Evolutionary conservation across 805 yeast genomes (phyloP), one percentile per base, ranked within the genome.

Genomic region (Hanseniaspora lindneri): DNA sequence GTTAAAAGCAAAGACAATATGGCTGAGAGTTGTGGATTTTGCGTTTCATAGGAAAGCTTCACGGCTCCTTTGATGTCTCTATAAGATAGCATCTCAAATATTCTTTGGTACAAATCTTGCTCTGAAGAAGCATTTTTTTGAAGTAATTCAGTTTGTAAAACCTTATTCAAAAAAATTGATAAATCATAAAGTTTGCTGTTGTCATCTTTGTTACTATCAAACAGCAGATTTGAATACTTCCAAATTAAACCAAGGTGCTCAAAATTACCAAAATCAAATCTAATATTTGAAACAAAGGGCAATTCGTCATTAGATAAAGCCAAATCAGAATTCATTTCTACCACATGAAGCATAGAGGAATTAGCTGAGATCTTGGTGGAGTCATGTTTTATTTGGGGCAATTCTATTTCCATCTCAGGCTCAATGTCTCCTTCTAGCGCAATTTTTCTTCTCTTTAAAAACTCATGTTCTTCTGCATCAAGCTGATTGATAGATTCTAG

Each of bases 1-100:
- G 29, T 14, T 6, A 17, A 14, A 3, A 44, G 10, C 11, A 39
- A 14, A 2, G 49, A 39, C 8, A 44, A 16, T 7, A 44, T n/a
- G 17, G 39, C 28, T 20, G 43, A 34, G 1, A 44, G 16, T 16
- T 44, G 43, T 7, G 32, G 29, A 11, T n/a, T 37, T 14, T 29
- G 19, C 2, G 30, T 16, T 19, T 29, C 13, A 20, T 21, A 24
- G n/a, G 49, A 33, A 14, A 27, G 20, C 16, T 39, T 30, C 3
- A 44, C 23, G 6, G 49, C 49, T 5, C 27, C 27, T n/a, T 37
- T 37, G 20, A 44, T 24, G 23, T 44, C 33, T 8, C 34, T 36
- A 24, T 21, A 44, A 13, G 30, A n/a, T 11, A 44, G 11, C n/a
- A 10, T 19, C 25, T 37, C 41, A 14, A 39, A 24, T 11, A 39